Evolutionary conservation across 495 filamentous ascomycete species (phyloP), one percentile per base, ranked within the genome.

Genomic region (Penicillium dipodomyicola): DNA sequence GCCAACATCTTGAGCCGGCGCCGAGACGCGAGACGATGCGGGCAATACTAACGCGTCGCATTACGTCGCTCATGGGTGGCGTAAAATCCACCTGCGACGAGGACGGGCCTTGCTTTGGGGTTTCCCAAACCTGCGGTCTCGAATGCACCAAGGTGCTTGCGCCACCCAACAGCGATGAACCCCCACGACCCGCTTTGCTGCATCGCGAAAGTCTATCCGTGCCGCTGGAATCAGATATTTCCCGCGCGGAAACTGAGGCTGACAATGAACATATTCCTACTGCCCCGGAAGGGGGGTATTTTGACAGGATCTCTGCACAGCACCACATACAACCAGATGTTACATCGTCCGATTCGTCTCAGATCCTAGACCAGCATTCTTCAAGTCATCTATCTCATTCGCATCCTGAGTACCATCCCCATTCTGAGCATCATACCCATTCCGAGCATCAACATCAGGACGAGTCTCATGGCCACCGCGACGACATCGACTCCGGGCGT

Each of bases 61-160:
- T 92, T 37, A 75, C 82, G 62, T 82, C 82, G 30, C 80, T 92
- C 49, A 79, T 91, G 39, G 84, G 81, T 56, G 85, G 86, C 41
- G 84, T 80, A 27, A 89, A 91, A 62, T 45, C 78, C 0, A 74
- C 82, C 32, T 96, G 92, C 62, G 88, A 91, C 52, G 82, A 86
- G 58, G 68, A 80, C 49, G 91, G 88, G 0, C 87, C 87, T 0
- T 96, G 92, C 64, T 92, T 82, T 57, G 92, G 92, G 8, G 91
- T 89, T 63, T 86, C 89, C 0, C 89, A 95, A 66, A 87, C 89
- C 5, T 96, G 92, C 65, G 90, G 89, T 0, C 84, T 84, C 58
- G 87, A 94, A 64, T 96, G 91, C 72, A 69, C 70, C 25, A 77
- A 77, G 53, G 63, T 72, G 1, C 66, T 72, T n/a, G 59, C 52